Base-by-base conservation (phyloP, 1,284 basidiomycete genomes). In the Sanghuangporus sanghuang region DNA sequence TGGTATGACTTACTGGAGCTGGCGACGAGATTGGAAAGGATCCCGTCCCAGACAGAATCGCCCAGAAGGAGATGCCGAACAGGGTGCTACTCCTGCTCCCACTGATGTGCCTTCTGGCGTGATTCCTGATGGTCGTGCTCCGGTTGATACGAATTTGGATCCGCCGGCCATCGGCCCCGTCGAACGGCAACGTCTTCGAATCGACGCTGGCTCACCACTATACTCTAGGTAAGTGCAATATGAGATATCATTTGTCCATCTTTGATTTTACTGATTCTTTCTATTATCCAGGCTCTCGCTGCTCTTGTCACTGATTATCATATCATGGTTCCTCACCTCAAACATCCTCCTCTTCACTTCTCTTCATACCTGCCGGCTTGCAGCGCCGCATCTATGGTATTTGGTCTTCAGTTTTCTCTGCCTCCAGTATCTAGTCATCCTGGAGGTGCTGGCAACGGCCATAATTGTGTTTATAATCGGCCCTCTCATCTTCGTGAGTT, bases 331-430 rank as follows among this genome's bases (percentile, higher is more conserved):
- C 70, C 71, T 92, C 16, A 85, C 85, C 18, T 87, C 90, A 7
- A 88, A 93, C 69, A 86, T 92, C 36, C 76, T 93, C 63, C 81
- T 85, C 65, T 92, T 91, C 69, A 88, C 87, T 12, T 87, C 89
- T 9, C 76, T 90, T 38, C 78, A 85, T 67, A 82, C 84, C 11
- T 93, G 90, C 66, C 85, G 90, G 21, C 73, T 79, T 64, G 78
- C 85, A 0, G 82, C 90, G 7, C 90, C 90, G 5, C 87, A 92
- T 68, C 75, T 93, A 39, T 93, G 90, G 90, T 93, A 89, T 88
- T 80, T 92, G 48, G 84, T 83, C 40, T 92, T 93, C 72, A 85
- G 82, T 42, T 85, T 93, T 66, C 75, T 92, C n/a, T 86, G 87
- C 74, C 83, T 89, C 57, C 85, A 90, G 75, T 93, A 92, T 71